Base-by-base conservation (phyloP, 2,329 filamentous ascomycete species). In the Chaetothyriales sp. region DNA sequence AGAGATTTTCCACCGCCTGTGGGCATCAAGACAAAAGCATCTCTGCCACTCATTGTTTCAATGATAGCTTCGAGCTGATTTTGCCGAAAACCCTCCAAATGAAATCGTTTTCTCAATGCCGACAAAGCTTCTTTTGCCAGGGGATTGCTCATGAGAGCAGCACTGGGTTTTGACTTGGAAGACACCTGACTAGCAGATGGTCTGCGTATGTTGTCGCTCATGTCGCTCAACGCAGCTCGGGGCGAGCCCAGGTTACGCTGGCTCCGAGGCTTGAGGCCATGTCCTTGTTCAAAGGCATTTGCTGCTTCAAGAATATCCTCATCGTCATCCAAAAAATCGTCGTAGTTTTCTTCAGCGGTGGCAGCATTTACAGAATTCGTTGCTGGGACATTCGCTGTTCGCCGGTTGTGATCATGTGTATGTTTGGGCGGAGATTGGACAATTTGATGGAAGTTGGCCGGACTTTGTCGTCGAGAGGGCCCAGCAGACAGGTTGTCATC, bases 51-150 rank as follows among this genome's bases (percentile, higher is more conserved):
- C 45, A 98, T 71, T 0, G 92, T 96, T 1, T 89, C 84, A 65
- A 98, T 96, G 65, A 98, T 95, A 12, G 92, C 89, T 66, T 96
- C 86, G 1, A 96, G 74, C 63, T 98, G 92, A 63, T 95, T 92
- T 49, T 83, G 80, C 26, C 93, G 81, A 63, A 98, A 98, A 0
- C 86, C 86, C 49, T 78, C 79, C 65, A 98, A 81, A 55, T 83
- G 78, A 62, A 98, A 98, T 2, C 81, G 77, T 59, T 90, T 81
- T 61, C 84, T 86, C 56, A 98, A 70, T n/a, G 81, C 84, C 49
- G 73, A 75, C 57, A 82, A 83, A 20, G 98, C 84, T 60, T 96
- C 89, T 44, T 77, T 73, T 15, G 89, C 95, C 92, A 93, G 98
- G 3, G 80, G 73, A 61, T 82, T 75, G 47, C 76, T 73, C 75